A percentile compares a stretch with the other conserved stretches of the same genome.
Evolutionary conservation across 345 rosid species (phyloP).

Genomic region (Combretum micranthum): DNA sequence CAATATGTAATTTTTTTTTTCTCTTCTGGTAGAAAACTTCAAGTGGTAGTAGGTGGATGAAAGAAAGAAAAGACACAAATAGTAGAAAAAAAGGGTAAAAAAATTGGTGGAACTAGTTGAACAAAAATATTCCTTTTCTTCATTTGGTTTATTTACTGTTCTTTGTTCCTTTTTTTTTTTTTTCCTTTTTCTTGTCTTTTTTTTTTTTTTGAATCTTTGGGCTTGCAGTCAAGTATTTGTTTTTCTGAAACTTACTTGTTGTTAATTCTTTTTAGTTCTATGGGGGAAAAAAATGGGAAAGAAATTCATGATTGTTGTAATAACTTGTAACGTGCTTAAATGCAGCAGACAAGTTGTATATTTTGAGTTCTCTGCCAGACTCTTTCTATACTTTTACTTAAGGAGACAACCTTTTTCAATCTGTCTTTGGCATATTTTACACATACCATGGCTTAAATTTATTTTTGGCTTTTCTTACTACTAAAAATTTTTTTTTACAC

Average conservation of each 20-base stretch:
- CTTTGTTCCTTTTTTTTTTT: not conserved
- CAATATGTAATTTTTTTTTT: no score
- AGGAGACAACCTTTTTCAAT: not conserved
- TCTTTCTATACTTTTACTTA: not conserved
- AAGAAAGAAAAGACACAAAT: not conserved
- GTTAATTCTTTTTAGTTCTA: no score
- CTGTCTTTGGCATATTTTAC: not conserved
- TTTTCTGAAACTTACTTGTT: no score
- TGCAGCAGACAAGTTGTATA: not conserved
- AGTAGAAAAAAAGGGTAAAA: not conserved
- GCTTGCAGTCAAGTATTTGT: no score
- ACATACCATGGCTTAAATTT: not conserved
- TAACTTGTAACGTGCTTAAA: conserved; percentile 1
- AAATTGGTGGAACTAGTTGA: not conserved
- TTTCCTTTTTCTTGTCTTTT: not conserved
- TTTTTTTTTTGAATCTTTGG: not conserved
- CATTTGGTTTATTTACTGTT: not conserved
- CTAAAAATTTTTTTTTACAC: not conserved
- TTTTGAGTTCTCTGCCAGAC: conserved; percentile 1
- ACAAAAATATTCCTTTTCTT: conserved; percentile 1
- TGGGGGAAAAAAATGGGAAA: not conserved
- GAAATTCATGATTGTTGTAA: conserved; percentile 1
- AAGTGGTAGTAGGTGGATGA: not conserved
- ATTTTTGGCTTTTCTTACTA: conserved; percentile 2
- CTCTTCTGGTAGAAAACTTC: no score